Evolutionary conservation across 2,329 filamentous ascomycete species (phyloP).

Genomic region (Beauveria sp.): DNA sequence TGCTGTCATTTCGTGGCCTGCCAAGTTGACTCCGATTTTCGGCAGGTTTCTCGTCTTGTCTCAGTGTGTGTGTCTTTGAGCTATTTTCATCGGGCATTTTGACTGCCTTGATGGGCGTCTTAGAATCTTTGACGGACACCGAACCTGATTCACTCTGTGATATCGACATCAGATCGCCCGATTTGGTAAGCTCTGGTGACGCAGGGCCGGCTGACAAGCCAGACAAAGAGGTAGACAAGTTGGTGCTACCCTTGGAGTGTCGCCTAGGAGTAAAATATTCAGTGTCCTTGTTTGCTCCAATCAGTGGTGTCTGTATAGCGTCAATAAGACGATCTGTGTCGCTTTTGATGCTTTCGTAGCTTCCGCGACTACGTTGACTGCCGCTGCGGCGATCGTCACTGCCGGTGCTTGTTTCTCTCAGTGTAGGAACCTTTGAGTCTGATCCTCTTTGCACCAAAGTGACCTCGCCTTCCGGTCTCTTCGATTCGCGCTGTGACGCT

Average conservation of each 20-base stretch:
- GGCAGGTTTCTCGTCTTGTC: background rate
- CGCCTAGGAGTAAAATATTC: slow-evolving; percentile 21
- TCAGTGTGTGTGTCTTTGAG: slow-evolving; percentile 20
- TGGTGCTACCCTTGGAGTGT: slow-evolving; percentile 14
- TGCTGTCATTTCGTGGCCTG: slow-evolving; percentile 5
- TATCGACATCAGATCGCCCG: background rate
- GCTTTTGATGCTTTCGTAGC: slow-evolving; percentile 43
- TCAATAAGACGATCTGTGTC: slow-evolving; percentile 66
- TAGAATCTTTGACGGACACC: slow-evolving; percentile 32
- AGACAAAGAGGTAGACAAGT: slow-evolving; percentile 7
- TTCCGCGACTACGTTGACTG: slow-evolving; percentile 34
- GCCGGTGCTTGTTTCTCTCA: slow-evolving; percentile 6
- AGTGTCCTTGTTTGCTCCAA: slow-evolving; percentile 29
- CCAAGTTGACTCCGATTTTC: background rate
- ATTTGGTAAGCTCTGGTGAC: background rate
- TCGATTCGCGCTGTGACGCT: slow-evolving; percentile 17
- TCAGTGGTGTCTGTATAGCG: slow-evolving; percentile 57
- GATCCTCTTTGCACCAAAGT: slow-evolving; percentile 49
- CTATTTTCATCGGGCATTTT: slow-evolving; percentile 41
- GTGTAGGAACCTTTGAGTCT: background rate
- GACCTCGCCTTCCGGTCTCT: slow-evolving; percentile 42
- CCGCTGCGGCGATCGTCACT: slow-evolving; percentile 25
- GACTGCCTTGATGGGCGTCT: slow-evolving; percentile 38
- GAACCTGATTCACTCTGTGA: background rate
- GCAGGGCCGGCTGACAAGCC: background rate